Base-by-base conservation (phyloP, 495 filamentous ascomycete genomes). In the Pyrenula aspistea region DNA sequence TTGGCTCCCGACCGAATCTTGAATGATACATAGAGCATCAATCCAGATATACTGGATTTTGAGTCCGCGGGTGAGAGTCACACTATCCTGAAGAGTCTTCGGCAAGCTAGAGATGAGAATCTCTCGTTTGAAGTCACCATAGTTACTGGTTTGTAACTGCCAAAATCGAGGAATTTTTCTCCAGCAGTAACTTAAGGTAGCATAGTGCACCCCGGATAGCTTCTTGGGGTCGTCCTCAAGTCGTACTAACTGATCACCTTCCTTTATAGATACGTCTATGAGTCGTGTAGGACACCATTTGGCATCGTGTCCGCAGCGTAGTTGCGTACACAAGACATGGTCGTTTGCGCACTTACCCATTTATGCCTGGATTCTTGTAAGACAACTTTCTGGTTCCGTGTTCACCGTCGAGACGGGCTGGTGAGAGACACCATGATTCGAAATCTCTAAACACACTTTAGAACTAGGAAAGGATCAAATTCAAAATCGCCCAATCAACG, bases 1-100 rank as follows among this genome's bases (percentile, higher is more conserved):
- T 10, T 52, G 19, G 19, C 20, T 24, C 31, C 15, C 31, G 15
- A 42, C 31, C n/a, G 50, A 52, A 19, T 52, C 50, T 52, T 52
- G 50, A 21, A 52, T 52, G 19, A 52, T 52, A 70, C 66, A 60
- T 75, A 75, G 0, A 76, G 65, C 49, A 76, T 59, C 49, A 77
- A 57, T 22, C 73, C 74, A 66, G 73, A 72, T 12, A 71, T 68
- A 2, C 73, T 73, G 0, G 71, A 75, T 1, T 71, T 67, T 55
- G 76, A 75, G 52, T 72, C 56, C 54, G 74, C 50, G n/a, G 50
- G 50, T 52, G 50, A 52, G n/a, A 24, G 22, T 20, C 10, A 52
- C 20, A 20, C 19, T 24, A 20, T 52, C 8, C 50, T 52, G 50
- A 8, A 20, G n/a, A 24, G 50, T 52, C 22, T 52, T 20, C 50